A percentile compares a stretch with the other conserved stretches of the same genome.
phyloP scores from a whole-genome alignment of 164 flowering plant genomes.

The Buxus sempervirens region DNA sequence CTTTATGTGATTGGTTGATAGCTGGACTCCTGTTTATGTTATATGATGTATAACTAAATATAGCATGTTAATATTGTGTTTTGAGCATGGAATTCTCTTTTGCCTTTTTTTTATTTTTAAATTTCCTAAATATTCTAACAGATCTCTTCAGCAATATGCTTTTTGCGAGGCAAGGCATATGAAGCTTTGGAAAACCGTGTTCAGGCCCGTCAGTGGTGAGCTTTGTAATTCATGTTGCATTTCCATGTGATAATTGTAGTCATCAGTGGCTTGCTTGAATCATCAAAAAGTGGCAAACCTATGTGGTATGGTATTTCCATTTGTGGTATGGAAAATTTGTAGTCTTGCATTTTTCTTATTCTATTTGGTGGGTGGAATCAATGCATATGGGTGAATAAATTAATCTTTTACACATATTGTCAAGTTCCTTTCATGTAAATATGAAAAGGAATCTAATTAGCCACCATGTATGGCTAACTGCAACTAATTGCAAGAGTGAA shows the following conservation, averaged over 20 bases:
- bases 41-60: neutral
- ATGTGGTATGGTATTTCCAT: neutral
- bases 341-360: too few relatives aligned
- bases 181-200: constrained; percentile 93
- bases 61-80: neutral
- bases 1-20: neutral
- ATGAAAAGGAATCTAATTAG: too few relatives aligned
- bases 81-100: neutral
- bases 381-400: too few relatives aligned
- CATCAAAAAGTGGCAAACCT: neutral
- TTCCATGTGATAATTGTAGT: neutral
- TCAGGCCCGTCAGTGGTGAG: constrained; percentile 84
- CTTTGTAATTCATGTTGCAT: constrained; percentile 4
- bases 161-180: constrained; percentile 88
- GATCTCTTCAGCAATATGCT: constrained; percentile 93
- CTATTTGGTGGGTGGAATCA: too few relatives aligned
- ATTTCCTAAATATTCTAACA: constrained; percentile 32
- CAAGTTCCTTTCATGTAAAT: too few relatives aligned
- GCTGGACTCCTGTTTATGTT: neutral
- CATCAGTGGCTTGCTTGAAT: neutral
- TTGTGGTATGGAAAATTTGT: too few relatives aligned
- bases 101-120: constrained; percentile 11
- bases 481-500: too few relatives aligned
- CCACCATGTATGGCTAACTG: too few relatives aligned
- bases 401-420: too few relatives aligned